Conservation (phyloP, 2,329 filamentous ascomycete species). For the Davidsoniella australis region DNA sequence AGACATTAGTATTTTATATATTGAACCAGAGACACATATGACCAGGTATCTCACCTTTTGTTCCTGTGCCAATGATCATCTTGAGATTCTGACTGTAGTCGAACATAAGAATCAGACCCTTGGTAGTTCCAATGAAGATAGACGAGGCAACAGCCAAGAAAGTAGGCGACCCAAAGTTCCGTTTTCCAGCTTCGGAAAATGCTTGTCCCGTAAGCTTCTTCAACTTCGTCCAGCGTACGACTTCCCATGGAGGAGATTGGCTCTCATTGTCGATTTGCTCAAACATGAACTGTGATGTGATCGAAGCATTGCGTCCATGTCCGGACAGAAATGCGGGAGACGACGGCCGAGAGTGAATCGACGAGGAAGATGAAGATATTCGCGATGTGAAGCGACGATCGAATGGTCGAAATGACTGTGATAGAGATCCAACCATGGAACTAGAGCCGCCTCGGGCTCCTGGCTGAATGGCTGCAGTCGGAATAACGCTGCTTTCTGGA, state of each 20-base stretch:
- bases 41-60: conserved; percentile 49
- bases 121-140: conserved; percentile 83
- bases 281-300: conserved; percentile 50
- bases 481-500: conserved; percentile 57
- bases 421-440: not conserved
- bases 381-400: conserved; percentile 88
- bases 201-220: conserved; percentile 77
- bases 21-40: not conserved
- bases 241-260: conserved; percentile 78
- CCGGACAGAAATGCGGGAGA: conserved; percentile 64
- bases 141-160: conserved; percentile 76
- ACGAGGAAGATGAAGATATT: conserved; percentile 42
- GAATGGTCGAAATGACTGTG: conserved; percentile 69
- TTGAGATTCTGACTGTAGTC: conserved; percentile 95
- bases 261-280: conserved; percentile 51
- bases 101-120: conserved; percentile 87
- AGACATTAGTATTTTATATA: not conserved
- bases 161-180: conserved; percentile 82
- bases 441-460: conserved; percentile 25
- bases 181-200: conserved; percentile 81
- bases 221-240: conserved; percentile 87
- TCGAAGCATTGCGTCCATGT: conserved; percentile 67
- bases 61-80: conserved; percentile 81
- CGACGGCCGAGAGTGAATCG: conserved; percentile 45
- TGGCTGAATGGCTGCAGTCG: conserved; percentile 49